phyloP scores from a whole-genome alignment of 176 grass and related monocot genomes.

The Saccharum spontaneum region DNA sequence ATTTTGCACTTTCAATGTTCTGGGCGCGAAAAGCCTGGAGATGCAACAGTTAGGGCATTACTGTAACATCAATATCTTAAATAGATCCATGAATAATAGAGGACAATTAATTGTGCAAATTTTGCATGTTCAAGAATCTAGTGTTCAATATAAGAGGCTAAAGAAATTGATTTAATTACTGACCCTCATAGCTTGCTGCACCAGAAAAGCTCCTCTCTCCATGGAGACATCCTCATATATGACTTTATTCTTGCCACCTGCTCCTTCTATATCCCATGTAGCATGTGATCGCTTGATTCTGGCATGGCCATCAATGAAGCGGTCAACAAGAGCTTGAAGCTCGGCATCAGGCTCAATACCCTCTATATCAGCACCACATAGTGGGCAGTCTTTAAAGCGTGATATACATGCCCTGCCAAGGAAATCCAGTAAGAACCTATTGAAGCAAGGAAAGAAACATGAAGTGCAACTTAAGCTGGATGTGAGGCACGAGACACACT shows the following conservation, averaged over 20 bases:
- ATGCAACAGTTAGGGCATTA: not conserved
- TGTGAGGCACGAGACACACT: slow-evolving; percentile 36
- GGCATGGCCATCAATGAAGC: slow-evolving; percentile 94
- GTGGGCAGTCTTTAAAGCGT: slow-evolving; percentile 82
- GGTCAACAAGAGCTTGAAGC: slow-evolving; percentile 74
- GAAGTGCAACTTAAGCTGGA: not conserved
- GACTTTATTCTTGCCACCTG: slow-evolving; percentile 57
- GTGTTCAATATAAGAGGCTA: not conserved
- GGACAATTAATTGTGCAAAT: not conserved
- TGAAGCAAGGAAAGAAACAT: not conserved
- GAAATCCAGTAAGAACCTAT: slow-evolving; percentile 14
- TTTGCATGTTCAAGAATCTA: not conserved
- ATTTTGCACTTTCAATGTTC: slow-evolving; percentile 92
- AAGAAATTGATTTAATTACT: slow-evolving; percentile 23
- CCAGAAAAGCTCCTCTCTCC: slow-evolving; percentile 91
- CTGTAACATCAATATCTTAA: not conserved
- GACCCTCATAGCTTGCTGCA: slow-evolving; percentile 99
- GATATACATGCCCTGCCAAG: slow-evolving; percentile 76
- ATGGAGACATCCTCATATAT: slow-evolving; percentile 99
- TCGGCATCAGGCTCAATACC: slow-evolving; percentile 75
- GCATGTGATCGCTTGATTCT: slow-evolving; percentile 77
- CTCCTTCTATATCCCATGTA: slow-evolving; percentile 39
- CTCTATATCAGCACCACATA: slow-evolving; percentile 94
- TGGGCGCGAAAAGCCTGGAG: slow-evolving; percentile 73
- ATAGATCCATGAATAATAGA: not conserved